These are phyloP conservation scores for Eucalyptus pumila DNA, from an alignment of 345 rosid genomes.

Conservation along the genomic window DNA sequence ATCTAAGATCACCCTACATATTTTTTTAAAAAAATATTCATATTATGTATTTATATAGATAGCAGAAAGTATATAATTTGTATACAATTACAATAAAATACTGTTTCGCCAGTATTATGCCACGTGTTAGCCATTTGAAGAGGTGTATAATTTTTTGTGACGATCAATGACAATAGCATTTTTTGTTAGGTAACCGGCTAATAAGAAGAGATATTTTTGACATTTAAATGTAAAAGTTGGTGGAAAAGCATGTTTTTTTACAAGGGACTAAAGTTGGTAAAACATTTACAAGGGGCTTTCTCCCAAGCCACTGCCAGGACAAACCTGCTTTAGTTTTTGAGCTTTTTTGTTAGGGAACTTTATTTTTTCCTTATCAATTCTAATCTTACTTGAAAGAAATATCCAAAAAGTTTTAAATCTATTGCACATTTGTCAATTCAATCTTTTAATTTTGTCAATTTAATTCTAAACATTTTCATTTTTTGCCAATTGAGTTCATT, in stretches of 20 bases:
- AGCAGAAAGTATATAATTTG: too few relatives aligned
- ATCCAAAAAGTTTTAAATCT: accelerated
- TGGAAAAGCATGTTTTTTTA: too few relatives aligned
- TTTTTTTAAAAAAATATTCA: neutral
- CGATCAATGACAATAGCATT: neutral
- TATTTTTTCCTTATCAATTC: too few relatives aligned
- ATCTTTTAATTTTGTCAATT: accelerated
- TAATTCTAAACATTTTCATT: too few relatives aligned
- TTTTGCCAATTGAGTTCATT: too few relatives aligned
- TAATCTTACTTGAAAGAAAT: too few relatives aligned
- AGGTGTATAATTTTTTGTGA: neutral
- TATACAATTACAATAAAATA: neutral
- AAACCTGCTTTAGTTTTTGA: neutral
- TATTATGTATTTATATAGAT: neutral
- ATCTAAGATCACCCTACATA: accelerated
- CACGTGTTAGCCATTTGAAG: neutral
- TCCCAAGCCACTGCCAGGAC: neutral
- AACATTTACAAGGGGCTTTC: neutral
- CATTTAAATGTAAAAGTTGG: neutral
- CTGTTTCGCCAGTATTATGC: accelerated
- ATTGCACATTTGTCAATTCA: too few relatives aligned
- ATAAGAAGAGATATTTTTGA: neutral
- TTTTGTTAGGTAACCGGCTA: neutral
- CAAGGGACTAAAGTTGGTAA: neutral
- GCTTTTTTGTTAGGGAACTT: too few relatives aligned